Evolutionary conservation across 1,284 basidiomycete species (phyloP).

Genomic region (Microbotryomycetes sp.): DNA sequence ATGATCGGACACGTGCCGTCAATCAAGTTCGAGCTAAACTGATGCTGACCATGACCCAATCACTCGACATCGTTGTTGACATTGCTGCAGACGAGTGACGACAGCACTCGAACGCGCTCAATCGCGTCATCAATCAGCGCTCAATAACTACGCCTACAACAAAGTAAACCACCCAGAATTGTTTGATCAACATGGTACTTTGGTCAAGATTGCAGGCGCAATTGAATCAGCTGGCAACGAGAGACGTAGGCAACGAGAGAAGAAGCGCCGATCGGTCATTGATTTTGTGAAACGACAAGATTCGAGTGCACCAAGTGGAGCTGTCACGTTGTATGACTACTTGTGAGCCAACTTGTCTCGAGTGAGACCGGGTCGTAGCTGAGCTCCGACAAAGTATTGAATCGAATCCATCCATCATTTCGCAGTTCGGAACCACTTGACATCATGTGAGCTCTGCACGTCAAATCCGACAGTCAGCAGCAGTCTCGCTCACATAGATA

Average conservation of each 20-base stretch:
- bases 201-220: not conserved
- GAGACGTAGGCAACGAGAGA: too few species aligned
- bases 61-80: not conserved
- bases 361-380: not conserved
- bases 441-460: conserved; percentile 8
- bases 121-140: not conserved
- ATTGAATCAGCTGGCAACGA: not conserved
- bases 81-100: not conserved
- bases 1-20: not conserved
- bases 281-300: not conserved
- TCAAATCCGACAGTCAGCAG: not conserved
- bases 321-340: not conserved
- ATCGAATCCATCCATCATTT: not conserved
- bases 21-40: not conserved
- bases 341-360: not conserved
- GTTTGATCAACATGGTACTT: conserved; percentile 1
- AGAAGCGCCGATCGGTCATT: not conserved
- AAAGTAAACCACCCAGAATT: not conserved
- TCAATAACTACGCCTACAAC: conserved; percentile 4
- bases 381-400: not conserved
- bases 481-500: not conserved
- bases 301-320: not conserved
- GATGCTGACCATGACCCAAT: not conserved
- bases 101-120: not conserved
- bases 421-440: conserved; percentile 12